These are phyloP conservation scores for Sporisorium iseilematis-ciliati DNA, from an alignment of 1,284 basidiomycete species.

Conservation along the genomic window DNA sequence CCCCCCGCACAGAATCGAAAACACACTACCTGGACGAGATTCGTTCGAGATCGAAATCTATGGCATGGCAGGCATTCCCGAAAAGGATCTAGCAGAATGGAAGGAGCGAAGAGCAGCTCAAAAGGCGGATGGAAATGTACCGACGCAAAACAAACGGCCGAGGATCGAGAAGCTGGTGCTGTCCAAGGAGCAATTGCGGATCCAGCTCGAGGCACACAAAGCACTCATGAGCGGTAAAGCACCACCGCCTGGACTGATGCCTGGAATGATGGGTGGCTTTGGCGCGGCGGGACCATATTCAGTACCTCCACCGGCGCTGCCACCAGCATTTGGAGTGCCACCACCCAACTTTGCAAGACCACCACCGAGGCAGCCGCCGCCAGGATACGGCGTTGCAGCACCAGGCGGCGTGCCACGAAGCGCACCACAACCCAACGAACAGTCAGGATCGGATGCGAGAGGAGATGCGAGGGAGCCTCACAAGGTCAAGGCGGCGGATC, in stretches of 20 bases:
- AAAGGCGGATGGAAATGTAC: slow-evolving; percentile 33
- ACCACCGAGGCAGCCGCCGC: slow-evolving; percentile 34
- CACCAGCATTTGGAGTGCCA: slow-evolving; percentile 22
- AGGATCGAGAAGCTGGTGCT: slow-evolving; percentile 85
- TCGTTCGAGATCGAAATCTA: slow-evolving; percentile 99
- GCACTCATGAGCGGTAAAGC: slow-evolving; percentile 83
- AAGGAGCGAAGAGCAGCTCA: slow-evolving; percentile 77
- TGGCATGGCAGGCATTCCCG: slow-evolving; percentile 98
- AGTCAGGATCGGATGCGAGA: slow-evolving; percentile 11
- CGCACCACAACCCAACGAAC: slow-evolving; percentile 13
- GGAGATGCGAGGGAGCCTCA: slow-evolving; percentile 19
- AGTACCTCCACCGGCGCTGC: slow-evolving; percentile 35
- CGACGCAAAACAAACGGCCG: slow-evolving; percentile 79
- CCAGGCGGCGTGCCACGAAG: slow-evolving; percentile 1
- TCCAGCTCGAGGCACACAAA: slow-evolving; percentile 89
- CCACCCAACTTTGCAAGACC: slow-evolving; percentile 40
- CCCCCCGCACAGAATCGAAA: slow-evolving; percentile 80
- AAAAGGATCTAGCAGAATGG: slow-evolving; percentile 92
- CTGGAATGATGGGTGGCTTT: slow-evolving; percentile 18
- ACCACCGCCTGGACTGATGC: slow-evolving; percentile 40
- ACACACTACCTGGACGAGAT: slow-evolving; percentile 93
- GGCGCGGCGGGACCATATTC: slow-evolving; percentile 36
- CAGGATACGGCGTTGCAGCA: slow-evolving; percentile 27
- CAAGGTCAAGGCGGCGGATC: slow-evolving; percentile 46
- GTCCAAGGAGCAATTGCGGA: slow-evolving; percentile 78